A percentile compares a stretch with the other conserved stretches of the same genome.
These are phyloP conservation scores for Fusarium solani-melongenae DNA, from an alignment of 2,329 filamentous ascomycete genomes.

Conservation along the genomic window DNA sequence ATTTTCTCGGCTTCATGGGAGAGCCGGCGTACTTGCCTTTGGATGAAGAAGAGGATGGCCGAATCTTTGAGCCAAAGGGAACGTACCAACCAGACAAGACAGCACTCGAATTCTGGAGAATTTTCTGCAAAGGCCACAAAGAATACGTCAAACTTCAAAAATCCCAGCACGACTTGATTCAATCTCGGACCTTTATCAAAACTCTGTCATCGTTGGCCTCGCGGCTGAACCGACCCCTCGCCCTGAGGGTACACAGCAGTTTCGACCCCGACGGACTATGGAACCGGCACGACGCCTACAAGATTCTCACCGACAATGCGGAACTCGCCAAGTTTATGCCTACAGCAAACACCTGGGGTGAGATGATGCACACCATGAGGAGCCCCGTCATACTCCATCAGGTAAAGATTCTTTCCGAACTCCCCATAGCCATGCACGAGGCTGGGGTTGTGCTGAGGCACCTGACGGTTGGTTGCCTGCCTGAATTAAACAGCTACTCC, in stretches of 20 bases:
- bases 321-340: not conserved
- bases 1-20: not conserved
- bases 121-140: not conserved
- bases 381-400: not conserved
- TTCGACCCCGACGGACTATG: not conserved
- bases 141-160: not conserved
- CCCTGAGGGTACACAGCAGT: not conserved
- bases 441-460: not conserved
- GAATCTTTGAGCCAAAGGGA: not conserved
- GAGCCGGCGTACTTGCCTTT: not conserved
- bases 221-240: not conserved
- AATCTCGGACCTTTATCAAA: not conserved
- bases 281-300: not conserved
- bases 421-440: not conserved
- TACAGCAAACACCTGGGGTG: not conserved
- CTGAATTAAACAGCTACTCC: not conserved
- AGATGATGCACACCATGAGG: not conserved
- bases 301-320: not conserved
- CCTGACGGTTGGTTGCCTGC: not conserved
- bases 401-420: not conserved
- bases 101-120: not conserved
- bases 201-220: not conserved
- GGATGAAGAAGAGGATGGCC: not conserved
- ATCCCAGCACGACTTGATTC: not conserved
- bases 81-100: not conserved